Conservation (phyloP, 441 rosid genomes). For the Erodium texanum region DNA sequence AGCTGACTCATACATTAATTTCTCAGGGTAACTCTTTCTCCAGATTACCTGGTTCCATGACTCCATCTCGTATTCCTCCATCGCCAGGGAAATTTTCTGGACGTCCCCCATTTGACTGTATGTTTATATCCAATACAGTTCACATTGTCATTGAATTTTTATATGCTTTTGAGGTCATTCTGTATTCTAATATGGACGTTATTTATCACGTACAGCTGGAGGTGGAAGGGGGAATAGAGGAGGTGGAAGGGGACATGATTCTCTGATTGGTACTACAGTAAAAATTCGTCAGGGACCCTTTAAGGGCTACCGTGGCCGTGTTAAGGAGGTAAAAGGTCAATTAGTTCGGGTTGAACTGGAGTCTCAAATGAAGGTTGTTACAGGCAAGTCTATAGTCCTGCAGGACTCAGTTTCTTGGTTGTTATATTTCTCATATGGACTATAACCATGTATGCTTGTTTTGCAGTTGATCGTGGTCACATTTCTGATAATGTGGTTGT, state of each 20-base stretch:
- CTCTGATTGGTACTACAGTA: conserved; percentile 68
- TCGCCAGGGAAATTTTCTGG: conserved; percentile 78
- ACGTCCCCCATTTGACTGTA: conserved; percentile 63
- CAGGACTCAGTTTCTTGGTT: conserved; percentile 4
- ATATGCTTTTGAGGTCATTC: background rate
- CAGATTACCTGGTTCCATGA: conserved; percentile 47
- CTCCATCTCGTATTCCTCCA: conserved; percentile 54
- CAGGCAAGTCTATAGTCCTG: conserved; percentile 51
- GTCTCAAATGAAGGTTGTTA: conserved; percentile 80
- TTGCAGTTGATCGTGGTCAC: conserved; percentile 67
- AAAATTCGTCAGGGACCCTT: conserved; percentile 77
- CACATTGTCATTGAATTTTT: background rate
- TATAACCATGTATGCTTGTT: conserved; percentile 19
- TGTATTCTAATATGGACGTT: background rate
- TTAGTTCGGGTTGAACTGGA: conserved; percentile 86
- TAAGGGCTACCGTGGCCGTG: conserved; percentile 93
- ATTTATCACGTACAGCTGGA: conserved; percentile 40
- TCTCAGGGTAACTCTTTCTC: conserved; percentile 58
- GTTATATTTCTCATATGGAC: conserved; percentile 18
- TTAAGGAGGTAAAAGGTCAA: conserved; percentile 74
- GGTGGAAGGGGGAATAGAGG: conserved; percentile 85
- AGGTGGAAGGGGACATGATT: conserved; percentile 76
- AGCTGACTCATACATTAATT: conserved; percentile 15
- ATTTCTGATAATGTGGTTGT: conserved; percentile 80
- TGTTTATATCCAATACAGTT: conserved; percentile 19